Base-by-base conservation (phyloP, 352 stramenopile species). In the Phytophthora macrochlamydospora region DNA sequence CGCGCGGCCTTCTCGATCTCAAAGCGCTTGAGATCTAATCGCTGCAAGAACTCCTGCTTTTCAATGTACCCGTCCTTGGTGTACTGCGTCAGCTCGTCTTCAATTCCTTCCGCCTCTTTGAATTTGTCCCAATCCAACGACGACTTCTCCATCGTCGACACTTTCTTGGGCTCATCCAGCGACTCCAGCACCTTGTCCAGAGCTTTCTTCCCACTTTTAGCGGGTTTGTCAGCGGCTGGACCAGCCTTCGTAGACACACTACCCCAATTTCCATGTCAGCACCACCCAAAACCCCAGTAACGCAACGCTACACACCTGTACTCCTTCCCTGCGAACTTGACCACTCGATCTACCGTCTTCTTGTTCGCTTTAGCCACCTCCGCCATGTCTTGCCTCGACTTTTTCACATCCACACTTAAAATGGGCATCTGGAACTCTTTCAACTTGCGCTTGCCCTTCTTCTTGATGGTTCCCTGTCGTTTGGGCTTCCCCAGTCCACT, bases 121-220 rank as follows among this genome's bases (percentile, higher is more conserved):
- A 98, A 99, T 28, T 89, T 85, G 73, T 98, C 93, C 96, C 96
- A 99, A 74, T 99, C 96, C 13, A 97, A 72, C 33, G 83, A 96
- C 38, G 95, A 96, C 72, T 99, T 99, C 77, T 97, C 91, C 58
- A 98, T 96, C 5, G 95, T 98, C 8, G 91, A 97, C 6, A 98
- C 79, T 67, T 97, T 98, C 72, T 96, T 92, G 0, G 92, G 92
- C 14, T 82, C 87, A 43, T 96, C 86, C 33, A 99, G 62, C 30
- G 93, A 78, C 35, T 80, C 81, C 38, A 99, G 61, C 30, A 98
- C 80, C 52, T 88, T 65, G 67, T 99, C 95, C 53, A 98, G 65
- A 0, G 78, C 83, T 32, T 69, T 78, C 37, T 59, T 62, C 0
- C 31, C 60, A 29, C 35, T 31, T 37, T 69, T 55, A 40, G 24